Conservation (phyloP, 495 filamentous ascomycete genomes). For the Talaromyces nanjingensis region DNA sequence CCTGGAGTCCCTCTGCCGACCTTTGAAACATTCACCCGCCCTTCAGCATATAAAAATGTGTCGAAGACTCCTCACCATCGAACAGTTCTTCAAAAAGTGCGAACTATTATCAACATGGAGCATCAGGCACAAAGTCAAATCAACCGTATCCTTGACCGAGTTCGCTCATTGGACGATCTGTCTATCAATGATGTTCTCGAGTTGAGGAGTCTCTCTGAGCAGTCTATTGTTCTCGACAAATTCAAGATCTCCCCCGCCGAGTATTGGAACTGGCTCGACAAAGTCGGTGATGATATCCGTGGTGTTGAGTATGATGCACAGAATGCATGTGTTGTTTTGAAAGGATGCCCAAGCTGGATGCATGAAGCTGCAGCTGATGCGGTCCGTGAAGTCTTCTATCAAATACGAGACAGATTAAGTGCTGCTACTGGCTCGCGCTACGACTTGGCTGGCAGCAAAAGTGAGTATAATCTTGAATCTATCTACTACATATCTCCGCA, state of each 20-base stretch:
- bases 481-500: not conserved
- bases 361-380: not conserved
- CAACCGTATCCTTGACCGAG: too few species aligned
- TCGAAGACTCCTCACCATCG: too few species aligned
- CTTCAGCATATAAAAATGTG: too few species aligned
- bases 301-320: not conserved
- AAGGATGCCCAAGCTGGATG: not conserved
- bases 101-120: too few species aligned
- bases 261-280: constrained; percentile 2
- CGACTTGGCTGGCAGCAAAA: not conserved
- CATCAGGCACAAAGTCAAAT: too few species aligned
- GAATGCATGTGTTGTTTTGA: not conserved
- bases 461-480: too few species aligned
- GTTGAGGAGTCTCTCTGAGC: not conserved
- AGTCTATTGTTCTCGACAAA: not conserved
- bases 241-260: not conserved
- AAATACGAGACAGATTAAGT: not conserved
- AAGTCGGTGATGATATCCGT: not conserved
- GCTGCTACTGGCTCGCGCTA: not conserved
- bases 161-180: too few species aligned
- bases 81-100: too few species aligned
- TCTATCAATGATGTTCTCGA: not conserved
- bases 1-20: too few species aligned
- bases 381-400: not conserved
- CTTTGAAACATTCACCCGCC: too few species aligned